Evolutionary conservation across 140 eudicot species (phyloP), one percentile per base, ranked within the genome.

Genomic region (Stevia rebaudiana): DNA sequence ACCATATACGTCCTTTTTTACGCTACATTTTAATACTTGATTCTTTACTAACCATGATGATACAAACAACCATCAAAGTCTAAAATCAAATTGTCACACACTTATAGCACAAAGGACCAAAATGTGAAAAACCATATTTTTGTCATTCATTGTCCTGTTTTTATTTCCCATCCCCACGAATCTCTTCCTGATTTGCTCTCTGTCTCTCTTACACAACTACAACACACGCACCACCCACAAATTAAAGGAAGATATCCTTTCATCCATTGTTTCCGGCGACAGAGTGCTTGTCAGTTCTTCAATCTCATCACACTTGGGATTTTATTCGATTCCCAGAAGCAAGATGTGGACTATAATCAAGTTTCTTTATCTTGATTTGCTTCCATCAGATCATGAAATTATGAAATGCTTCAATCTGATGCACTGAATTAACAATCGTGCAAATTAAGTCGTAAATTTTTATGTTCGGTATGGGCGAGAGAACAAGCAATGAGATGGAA

Each of bases 401-500:
- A 66, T 46, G 46, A 71, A 56, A 31, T 68, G 41, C 61, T 48
- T 50, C 80, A 69, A 47, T 57, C 65, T 24, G 71, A 79, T 70
- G 12, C 2, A 18, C 44, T 40, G 10, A 61, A 16, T 55, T 48
- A 25, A 47, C 11, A n/a, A 9, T 22, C 35, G 51, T 11, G 15
- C 12, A 22, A 12, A 56, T 35, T 51, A 57, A 39, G 8, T 25
- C 48, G 17, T 36, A 24, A 44, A 17, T 43, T 68, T n/a, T 28
- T 48, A 7, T 31, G 23, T 43, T 42, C 49, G 63, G 31, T 54
- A 87, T 87, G 95, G 89, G 84, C 8, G 87, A 84, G 37, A 78
- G 33, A 48, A 52, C 71, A 39, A 77, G 66, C 56, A 69, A 40
- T 52, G 82, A 70, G n/a, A 88, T 84, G 94, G 94, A 82, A 40